Evolutionary conservation across 108 stramenopile species (phyloP), one percentile per base, ranked within the genome.

Genomic region (Pseudonitzschia multistriata): DNA sequence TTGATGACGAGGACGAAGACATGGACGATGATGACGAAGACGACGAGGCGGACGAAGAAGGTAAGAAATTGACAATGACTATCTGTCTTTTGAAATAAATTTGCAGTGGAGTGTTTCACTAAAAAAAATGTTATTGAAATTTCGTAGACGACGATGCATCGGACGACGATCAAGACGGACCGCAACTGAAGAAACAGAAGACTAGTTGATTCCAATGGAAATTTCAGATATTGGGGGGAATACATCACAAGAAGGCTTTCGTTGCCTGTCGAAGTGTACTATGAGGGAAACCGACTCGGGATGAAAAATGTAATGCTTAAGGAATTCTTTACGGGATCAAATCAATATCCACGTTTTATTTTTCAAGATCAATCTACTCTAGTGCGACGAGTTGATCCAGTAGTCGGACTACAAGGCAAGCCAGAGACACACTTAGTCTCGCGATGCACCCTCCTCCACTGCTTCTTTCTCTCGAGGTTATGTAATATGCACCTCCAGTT

Each of bases 1-100:
- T 21, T 35, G 34, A 59, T 35, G 57, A 59, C 3, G 57, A 59
- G 17, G 57, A 59, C 17, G 57, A 59, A 33, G 57, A 59, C 24
- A 35, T 35, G 3, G 57, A 59, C 13, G 34, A 35, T 15, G 57
- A 59, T 13, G 57, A 59, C 7, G 33, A 59, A 14, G 57, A 59
- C 10, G 11, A 29, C 7, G 57, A 59, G 8, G 33, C 8, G 25
- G 31, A 52, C 21, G 50, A 52, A 2, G 50, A 52, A 52, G 50
- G 50, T 52, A 52, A 19, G 50, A 52, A 52, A 25, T 6, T 10
- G 1, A n/a, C n/a, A n/a, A n/a, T n/a, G n/a, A n/a, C n/a, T n/a
- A n/a, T n/a, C n/a, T n/a, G n/a, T n/a, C n/a, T n/a, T n/a, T n/a
- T n/a, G n/a, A n/a, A n/a, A n/a, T n/a, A n/a, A n/a, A n/a, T n/a